These are phyloP conservation scores for Pestalotiopsis sp. DNA, from an alignment of 2,329 filamentous ascomycete species.

Conservation along the genomic window DNA sequence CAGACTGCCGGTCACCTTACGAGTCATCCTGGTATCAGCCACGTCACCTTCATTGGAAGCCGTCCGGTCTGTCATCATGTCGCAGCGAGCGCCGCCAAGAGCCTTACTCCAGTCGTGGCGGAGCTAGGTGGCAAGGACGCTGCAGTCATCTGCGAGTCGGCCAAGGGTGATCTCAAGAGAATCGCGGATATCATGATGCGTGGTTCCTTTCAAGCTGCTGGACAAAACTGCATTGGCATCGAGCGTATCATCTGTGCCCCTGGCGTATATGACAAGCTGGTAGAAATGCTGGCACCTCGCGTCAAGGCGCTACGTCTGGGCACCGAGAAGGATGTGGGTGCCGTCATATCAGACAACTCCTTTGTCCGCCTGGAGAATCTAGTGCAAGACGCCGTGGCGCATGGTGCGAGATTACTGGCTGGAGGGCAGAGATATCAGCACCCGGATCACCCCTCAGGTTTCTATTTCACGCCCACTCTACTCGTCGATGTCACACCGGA, in stretches of 20 bases:
- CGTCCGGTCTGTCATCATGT: constrained; percentile 85
- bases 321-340: constrained; percentile 80
- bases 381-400: constrained; percentile 73
- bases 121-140: constrained; percentile 97
- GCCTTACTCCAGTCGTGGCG: constrained; percentile 84
- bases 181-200: constrained; percentile 85
- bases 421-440: constrained; percentile 77
- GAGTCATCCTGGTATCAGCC: constrained; percentile 79
- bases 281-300: constrained; percentile 71
- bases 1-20: constrained; percentile 79
- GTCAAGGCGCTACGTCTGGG: constrained; percentile 78
- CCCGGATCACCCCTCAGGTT: constrained; percentile 73
- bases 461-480: constrained; percentile 92
- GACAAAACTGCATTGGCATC: constrained; percentile 97
- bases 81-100: constrained; percentile 80
- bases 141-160: constrained; percentile 84
- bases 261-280: constrained; percentile 72
- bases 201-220: constrained; percentile 91
- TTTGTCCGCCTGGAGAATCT: constrained; percentile 78
- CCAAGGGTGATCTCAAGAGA: constrained; percentile 64
- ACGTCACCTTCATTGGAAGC: constrained; percentile 96
- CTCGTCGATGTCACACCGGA: constrained; percentile 83
- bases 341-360: constrained; percentile 79
- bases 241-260: constrained; percentile 87
- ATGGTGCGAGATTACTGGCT: constrained; percentile 79